A percentile compares a stretch with the other conserved stretches of the same genome.
Evolutionary conservation across 768 basidiomycete genomes (phyloP).

Genomic region (Russula sp.): DNA sequence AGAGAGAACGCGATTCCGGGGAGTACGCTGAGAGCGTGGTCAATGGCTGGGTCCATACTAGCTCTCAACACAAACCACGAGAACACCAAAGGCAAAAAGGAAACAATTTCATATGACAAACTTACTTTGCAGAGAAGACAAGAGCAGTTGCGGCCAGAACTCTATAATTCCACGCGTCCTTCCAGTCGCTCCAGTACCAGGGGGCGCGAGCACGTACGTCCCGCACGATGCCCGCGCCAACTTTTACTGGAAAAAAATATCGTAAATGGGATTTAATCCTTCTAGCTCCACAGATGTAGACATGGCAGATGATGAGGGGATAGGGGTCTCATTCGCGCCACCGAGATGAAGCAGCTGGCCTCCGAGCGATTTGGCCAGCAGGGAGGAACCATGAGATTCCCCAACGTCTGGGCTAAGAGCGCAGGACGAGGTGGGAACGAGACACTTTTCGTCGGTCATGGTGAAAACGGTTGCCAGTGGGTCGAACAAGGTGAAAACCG

Average conservation of each 20-base stretch:
- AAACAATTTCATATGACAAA: neutral
- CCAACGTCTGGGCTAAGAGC: neutral
- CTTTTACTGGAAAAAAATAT: neutral
- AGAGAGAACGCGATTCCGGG: slow-evolving; percentile 90
- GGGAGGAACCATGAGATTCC: neutral
- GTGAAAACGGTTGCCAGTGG: too few species aligned
- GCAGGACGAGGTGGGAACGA: neutral
- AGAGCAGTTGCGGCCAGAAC: slow-evolving; percentile 82
- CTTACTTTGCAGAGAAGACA: slow-evolving; percentile 81
- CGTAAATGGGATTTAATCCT: neutral
- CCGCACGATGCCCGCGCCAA: slow-evolving; percentile 19
- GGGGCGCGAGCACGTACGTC: slow-evolving; percentile 71
- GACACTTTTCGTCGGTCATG: neutral
- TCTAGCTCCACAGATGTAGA: neutral
- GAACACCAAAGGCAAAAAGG: neutral
- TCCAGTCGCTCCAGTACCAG: slow-evolving; percentile 85
- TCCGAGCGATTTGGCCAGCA: neutral
- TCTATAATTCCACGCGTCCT: slow-evolving; percentile 86
- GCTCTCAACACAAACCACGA: neutral
- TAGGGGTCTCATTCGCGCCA: neutral
- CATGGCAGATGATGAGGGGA: neutral
- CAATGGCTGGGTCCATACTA: neutral
- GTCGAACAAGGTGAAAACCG: too few species aligned
- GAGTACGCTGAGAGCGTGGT: slow-evolving; percentile 48
- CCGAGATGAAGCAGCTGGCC: neutral